Evolutionary conservation across 495 filamentous ascomycete genomes (phyloP), one percentile per base, ranked within the genome.

Genomic region (Xylaria sp.): DNA sequence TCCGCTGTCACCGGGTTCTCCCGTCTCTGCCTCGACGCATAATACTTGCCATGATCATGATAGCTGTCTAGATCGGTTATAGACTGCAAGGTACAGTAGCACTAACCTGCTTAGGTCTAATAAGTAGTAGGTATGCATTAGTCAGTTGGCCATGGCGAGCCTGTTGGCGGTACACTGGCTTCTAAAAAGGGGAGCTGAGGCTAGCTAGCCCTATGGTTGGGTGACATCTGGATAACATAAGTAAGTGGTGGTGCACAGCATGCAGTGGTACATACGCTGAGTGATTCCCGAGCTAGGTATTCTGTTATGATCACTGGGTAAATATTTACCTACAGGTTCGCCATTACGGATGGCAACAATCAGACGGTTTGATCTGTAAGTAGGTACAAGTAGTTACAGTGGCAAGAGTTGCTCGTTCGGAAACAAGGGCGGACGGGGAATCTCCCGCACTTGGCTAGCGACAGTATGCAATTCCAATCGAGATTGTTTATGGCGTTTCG

Each of bases 401-500:
- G 40, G n/a, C 40, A 44, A 31, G 19, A 61, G n/a, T 21, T 44
- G 2, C 52, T 15, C 33, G 26, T 19, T 21, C 8, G 33, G 33
- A 21, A n/a, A n/a, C 17, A 3, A 40, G 46, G 15, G 46, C 9
- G 15, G n/a, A 17, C 17, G 53, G 53, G 53, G 14, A 57, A 9
- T 5, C 21, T 19, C n/a, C 3, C 21, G 48, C 48, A 24, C 21
- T 52, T 29, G 17, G 46, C 6, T 48, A 48, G 21, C n/a, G n/a
- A n/a, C n/a, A n/a, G n/a, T n/a, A n/a, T n/a, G 44, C 8, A 37
- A 46, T 14, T 46, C 19, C 11, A 46, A 46, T n/a, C 19, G 44
- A 46, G 19, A 17, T 61, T 61, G 61, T 64, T 64, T 5, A 21
- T 64, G 61, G 43, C 61, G 62, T 66, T 66, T 52, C 31, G 26